phyloP scores from a whole-genome alignment of 352 stramenopile genomes.

The Phytophthora hibernalis region DNA sequence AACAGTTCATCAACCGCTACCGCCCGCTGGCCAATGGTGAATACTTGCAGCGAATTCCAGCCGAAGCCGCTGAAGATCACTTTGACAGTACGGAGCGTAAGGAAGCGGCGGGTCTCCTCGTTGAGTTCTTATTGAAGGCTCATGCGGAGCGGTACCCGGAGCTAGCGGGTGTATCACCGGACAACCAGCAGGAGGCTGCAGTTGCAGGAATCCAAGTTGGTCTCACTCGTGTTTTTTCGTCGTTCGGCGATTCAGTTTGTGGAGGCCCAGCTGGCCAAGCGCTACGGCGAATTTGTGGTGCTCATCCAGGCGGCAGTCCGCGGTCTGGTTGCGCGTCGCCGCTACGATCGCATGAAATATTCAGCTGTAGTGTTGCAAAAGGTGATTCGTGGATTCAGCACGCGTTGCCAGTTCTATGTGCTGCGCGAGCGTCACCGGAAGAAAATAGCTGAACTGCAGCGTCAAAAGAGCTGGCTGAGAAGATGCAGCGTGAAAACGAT shows the following conservation, averaged over 20 bases:
- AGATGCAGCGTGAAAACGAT: constrained; percentile 44
- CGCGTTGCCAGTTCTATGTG: constrained; percentile 59
- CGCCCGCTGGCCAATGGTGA: constrained; percentile 75
- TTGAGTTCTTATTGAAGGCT: constrained; percentile 75
- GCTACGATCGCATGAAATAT: constrained; percentile 55
- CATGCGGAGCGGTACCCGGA: constrained; percentile 76
- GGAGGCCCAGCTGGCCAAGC: constrained; percentile 85
- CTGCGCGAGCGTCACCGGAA: constrained; percentile 58
- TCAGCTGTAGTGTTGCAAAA: constrained; percentile 61
- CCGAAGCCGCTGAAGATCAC: constrained; percentile 50
- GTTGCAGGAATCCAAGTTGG: constrained; percentile 83
- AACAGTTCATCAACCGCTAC: constrained; percentile 93
- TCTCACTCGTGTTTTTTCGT: constrained; percentile 84
- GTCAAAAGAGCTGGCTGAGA: constrained; percentile 53
- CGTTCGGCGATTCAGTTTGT: constrained; percentile 87
- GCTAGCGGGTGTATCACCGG: constrained; percentile 36
- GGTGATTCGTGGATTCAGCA: constrained; percentile 72
- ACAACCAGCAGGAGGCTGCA: constrained; percentile 49
- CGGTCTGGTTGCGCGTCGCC: constrained; percentile 57
- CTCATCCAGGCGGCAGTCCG: constrained; percentile 82
- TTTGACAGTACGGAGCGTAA: constrained; percentile 71
- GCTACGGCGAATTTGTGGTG: constrained; percentile 87
- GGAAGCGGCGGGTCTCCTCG: constrained; percentile 56
- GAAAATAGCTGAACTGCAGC: constrained; percentile 48
- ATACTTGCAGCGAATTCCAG: constrained; percentile 71